Conservation (phyloP, 495 filamentous ascomycete species). For the Lineolata rhizophorae region DNA sequence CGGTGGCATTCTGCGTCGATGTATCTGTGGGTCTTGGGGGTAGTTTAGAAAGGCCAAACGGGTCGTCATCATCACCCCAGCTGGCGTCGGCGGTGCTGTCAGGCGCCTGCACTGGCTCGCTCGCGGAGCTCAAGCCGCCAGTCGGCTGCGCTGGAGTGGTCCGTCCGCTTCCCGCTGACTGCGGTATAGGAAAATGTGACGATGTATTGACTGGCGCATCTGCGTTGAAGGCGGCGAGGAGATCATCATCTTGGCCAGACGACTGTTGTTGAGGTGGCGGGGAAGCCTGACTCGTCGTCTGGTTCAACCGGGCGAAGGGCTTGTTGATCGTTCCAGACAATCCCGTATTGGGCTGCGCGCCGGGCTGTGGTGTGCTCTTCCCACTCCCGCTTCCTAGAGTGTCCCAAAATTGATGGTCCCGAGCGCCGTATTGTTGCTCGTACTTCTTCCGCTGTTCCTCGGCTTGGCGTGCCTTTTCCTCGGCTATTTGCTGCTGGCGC, state of each 20-base stretch:
- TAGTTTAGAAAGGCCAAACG: slow-evolving; percentile 63
- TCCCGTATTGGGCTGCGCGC: not conserved
- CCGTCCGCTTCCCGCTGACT: slow-evolving; percentile 8
- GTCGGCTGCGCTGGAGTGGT: slow-evolving; percentile 4
- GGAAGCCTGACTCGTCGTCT: slow-evolving; percentile 5
- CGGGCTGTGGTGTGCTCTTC: slow-evolving; percentile 21
- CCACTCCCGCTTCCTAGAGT: slow-evolving; percentile 32
- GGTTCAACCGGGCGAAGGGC: slow-evolving; percentile 15
- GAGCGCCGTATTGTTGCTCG: slow-evolving; percentile 51
- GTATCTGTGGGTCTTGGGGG: slow-evolving; percentile 21
- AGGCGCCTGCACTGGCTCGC: not conserved
- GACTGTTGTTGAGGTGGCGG: too few relatives aligned
- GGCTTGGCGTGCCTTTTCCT: slow-evolving; percentile 54
- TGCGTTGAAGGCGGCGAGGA: slow-evolving; percentile 40
- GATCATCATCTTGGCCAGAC: slow-evolving; percentile 33
- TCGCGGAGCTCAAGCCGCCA: too few relatives aligned
- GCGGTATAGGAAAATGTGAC: slow-evolving; percentile 32
- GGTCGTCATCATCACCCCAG: slow-evolving; percentile 43
- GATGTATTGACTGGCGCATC: slow-evolving; percentile 38
- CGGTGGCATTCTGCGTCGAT: slow-evolving; percentile 14
- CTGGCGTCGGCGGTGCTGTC: slow-evolving; percentile 3
- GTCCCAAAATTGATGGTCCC: slow-evolving; percentile 48
- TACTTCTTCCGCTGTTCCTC: slow-evolving; percentile 44
- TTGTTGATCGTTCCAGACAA: slow-evolving; percentile 17
- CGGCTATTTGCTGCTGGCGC: slow-evolving; percentile 60